These are phyloP conservation scores for Peribolospora baueri DNA, from an alignment of 768 basidiomycete genomes.

Conservation along the genomic window DNA sequence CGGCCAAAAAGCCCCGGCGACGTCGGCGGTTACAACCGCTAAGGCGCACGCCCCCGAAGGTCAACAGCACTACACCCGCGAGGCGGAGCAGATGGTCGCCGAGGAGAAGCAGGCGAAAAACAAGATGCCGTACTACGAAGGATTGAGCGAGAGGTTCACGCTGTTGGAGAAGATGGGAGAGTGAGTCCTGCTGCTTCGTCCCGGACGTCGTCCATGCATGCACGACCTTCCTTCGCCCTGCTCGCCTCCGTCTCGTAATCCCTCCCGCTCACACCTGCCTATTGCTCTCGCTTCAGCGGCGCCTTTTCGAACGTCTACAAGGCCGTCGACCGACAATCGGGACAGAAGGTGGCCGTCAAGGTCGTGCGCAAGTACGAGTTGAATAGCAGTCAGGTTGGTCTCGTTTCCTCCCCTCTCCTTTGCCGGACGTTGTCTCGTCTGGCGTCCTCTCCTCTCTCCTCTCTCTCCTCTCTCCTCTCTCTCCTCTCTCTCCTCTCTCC, in stretches of 20 bases:
- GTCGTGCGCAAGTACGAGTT: slow-evolving; percentile 83
- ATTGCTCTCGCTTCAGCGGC: slow-evolving; percentile 26
- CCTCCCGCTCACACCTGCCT: slow-evolving; percentile 5
- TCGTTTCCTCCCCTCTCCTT: slow-evolving; percentile 2
- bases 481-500: slow-evolving; percentile 1
- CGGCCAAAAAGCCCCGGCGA: too few species aligned
- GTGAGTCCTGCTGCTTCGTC: slow-evolving; percentile 28
- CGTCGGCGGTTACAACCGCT: too few species aligned
- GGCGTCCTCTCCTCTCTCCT: slow-evolving; percentile 11
- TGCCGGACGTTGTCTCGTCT: slow-evolving; percentile 5
- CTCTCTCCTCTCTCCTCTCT: slow-evolving; percentile 1
- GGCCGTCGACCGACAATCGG: slow-evolving; percentile 43
- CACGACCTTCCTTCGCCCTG: background rate
- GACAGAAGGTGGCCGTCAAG: slow-evolving; percentile 49
- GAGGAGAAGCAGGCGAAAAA: slow-evolving; percentile 48
- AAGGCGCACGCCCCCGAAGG: too few species aligned
- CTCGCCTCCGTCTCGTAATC: background rate
- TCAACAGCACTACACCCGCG: too few species aligned
- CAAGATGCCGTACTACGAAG: slow-evolving; percentile 65
- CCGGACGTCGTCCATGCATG: too few species aligned
- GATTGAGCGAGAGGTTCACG: slow-evolving; percentile 45
- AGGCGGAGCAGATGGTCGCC: slow-evolving; percentile 42
- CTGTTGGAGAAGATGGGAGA: slow-evolving; percentile 78
- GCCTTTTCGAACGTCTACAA: slow-evolving; percentile 99
- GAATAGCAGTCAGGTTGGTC: slow-evolving; percentile 67